phyloP scores from a whole-genome alignment of 371 early-diverging fungal genomes.

The Mucor indicus region DNA sequence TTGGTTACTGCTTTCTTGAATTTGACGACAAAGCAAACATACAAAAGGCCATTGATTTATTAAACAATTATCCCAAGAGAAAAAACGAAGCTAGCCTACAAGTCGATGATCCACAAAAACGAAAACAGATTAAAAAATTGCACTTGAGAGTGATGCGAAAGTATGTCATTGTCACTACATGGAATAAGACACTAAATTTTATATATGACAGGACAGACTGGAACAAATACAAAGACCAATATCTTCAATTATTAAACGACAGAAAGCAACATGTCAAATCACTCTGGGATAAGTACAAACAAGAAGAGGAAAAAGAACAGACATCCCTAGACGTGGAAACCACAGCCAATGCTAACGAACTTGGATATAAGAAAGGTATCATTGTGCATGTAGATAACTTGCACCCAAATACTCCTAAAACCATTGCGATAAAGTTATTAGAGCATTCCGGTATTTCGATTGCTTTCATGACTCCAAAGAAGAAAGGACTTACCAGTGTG shows the following conservation, averaged over 20 bases:
- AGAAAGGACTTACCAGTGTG: constrained; percentile 21
- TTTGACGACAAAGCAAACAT: constrained; percentile 30
- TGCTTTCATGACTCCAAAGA: constrained; percentile 27
- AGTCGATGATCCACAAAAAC: not conserved
- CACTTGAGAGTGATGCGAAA: constrained; percentile 40
- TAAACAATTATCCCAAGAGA: constrained; percentile 3
- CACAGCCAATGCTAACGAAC: not conserved
- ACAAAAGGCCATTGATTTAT: constrained; percentile 20
- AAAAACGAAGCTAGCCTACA: not conserved
- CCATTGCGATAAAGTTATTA: constrained; percentile 15
- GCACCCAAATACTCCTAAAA: constrained; percentile 30
- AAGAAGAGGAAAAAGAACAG: not conserved
- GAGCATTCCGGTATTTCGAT: constrained; percentile 26
- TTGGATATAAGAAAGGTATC: constrained; percentile 16
- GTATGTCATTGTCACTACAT: constrained; percentile 19
- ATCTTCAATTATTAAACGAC: constrained; percentile 14
- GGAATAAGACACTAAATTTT: too few species aligned
- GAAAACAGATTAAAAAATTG: constrained; percentile 5
- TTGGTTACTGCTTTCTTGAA: constrained; percentile 44
- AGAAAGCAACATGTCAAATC: constrained; percentile 3
- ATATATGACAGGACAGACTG: constrained; percentile 19
- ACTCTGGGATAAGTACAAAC: constrained; percentile 18
- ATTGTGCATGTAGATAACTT: constrained; percentile 28
- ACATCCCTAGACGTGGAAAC: too few species aligned
- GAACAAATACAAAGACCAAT: constrained; percentile 26